Evolutionary conservation across 805 yeast species (phyloP), one percentile per base, ranked within the genome.

Genomic region (Ogataea nakhonphanomensis): DNA sequence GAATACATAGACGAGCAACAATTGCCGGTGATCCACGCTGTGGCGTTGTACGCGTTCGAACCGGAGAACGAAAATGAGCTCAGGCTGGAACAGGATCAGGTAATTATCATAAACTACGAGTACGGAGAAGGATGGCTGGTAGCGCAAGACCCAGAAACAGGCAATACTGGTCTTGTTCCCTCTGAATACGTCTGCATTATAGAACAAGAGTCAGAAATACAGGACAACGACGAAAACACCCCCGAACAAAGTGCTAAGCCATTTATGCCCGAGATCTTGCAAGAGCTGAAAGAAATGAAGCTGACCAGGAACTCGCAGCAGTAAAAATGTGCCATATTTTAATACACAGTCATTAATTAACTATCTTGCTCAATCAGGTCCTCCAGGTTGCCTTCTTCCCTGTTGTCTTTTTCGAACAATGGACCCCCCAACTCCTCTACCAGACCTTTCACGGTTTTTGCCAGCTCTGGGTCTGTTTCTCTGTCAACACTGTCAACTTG

Each of bases 71-170:
- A 88, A 53, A 93, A 93, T 61, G 99, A 93, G 56, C 77, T 90
- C 32, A 76, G 73, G 8, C 66, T 93, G 24, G 64, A 56, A 10
- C 95, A 84, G 53, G 95, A 96, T 25, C 97, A 93, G 62, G 61
- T 78, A 10, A 78, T 93, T 2, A 82, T 89, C 76, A 84, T 93
- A 23, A 79, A 83, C 44, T 91, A 90, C 61, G 78, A 95, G 42
- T 96, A 91, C 60, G 98, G 98, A 20, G 97, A 91, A 60, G 99
- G 99, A 7, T 93, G 99, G 99, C 73, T 93, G 3, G 97, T 93
- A 37, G 98, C 97, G 0, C 80, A 78, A 51, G 89, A 88, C 54
- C 82, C 86, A 1, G 70, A 57, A 21, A 73, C 84, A 2, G 88
- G 87, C 1, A 84, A 81, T 47, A 85, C 95, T 9, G 99, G 99